Conservation (phyloP, 805 yeast species). For the Allodekkera sacchari region DNA sequence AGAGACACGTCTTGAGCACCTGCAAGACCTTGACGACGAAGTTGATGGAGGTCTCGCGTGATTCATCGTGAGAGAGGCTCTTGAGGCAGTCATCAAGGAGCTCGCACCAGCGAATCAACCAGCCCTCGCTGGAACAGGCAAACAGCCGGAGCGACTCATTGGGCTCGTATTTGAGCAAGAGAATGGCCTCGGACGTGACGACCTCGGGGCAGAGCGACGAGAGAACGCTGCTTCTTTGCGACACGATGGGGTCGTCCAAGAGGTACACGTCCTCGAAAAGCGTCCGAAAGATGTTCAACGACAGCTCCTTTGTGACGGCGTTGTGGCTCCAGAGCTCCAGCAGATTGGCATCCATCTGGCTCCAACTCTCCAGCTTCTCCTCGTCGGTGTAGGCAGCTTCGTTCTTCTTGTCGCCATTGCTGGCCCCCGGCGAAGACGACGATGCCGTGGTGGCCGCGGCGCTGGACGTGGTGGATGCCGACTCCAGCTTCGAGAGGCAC, state of each 20-base stretch:
- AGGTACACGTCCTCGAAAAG: slow-evolving; percentile 89
- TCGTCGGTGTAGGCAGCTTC: slow-evolving; percentile 27
- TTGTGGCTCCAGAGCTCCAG: slow-evolving; percentile 66
- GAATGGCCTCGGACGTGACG: slow-evolving; percentile 60
- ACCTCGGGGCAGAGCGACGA: slow-evolving; percentile 80
- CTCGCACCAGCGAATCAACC: slow-evolving; percentile 76
- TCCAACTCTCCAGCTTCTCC: slow-evolving; percentile 66
- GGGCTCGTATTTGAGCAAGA: slow-evolving; percentile 55
- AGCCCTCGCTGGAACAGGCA: slow-evolving; percentile 69
- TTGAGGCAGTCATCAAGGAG: slow-evolving; percentile 37
- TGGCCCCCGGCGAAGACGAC: slow-evolving; percentile 1
- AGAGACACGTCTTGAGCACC: slow-evolving; percentile 80
- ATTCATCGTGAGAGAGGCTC: neutral
- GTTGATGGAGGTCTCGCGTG: slow-evolving; percentile 3
- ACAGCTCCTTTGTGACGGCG: slow-evolving; percentile 60
- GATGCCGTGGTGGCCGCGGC: neutral
- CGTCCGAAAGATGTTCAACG: slow-evolving; percentile 72
- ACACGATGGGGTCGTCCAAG: slow-evolving; percentile 84
- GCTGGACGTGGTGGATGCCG: slow-evolving; percentile 1
- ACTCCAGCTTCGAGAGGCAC: slow-evolving; percentile 31
- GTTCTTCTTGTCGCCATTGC: slow-evolving; percentile 10
- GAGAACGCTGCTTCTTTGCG: slow-evolving; percentile 66
- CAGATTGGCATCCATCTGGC: slow-evolving; percentile 73
- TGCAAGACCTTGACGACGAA: slow-evolving; percentile 66
- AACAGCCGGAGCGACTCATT: slow-evolving; percentile 56